Conservation (phyloP, 2,329 filamentous ascomycete genomes). For the Alternaria burnsii region DNA sequence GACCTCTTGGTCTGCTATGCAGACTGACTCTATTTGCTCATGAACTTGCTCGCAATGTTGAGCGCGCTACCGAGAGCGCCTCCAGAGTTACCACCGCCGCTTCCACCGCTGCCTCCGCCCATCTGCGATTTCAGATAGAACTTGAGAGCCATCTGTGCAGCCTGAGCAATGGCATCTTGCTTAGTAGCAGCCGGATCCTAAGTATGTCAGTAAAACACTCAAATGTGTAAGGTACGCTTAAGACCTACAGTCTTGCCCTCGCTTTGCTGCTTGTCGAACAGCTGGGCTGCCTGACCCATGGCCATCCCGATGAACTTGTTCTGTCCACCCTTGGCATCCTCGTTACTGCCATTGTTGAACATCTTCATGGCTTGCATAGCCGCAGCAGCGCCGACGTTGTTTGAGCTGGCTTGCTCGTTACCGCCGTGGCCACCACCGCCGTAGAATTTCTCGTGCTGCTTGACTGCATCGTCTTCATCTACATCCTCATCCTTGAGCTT, state of each 20-base stretch:
- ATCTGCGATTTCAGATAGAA: constrained; percentile 84
- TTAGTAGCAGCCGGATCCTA: constrained; percentile 70
- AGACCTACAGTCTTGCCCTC: constrained; percentile 63
- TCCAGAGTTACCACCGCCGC: constrained; percentile 53
- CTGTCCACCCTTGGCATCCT: constrained; percentile 64
- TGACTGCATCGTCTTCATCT: constrained; percentile 72
- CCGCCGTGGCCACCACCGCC: constrained; percentile 57
- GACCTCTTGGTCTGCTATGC: background rate
- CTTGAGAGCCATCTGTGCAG: constrained; percentile 87
- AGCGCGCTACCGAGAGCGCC: constrained; percentile 61
- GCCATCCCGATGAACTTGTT: constrained; percentile 84
- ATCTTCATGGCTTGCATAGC: constrained; percentile 84
- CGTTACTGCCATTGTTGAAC: constrained; percentile 68
- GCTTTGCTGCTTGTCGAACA: constrained; percentile 69
- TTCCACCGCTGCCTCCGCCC: constrained; percentile 52
- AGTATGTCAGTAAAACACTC: constrained; percentile 54
- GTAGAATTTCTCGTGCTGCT: constrained; percentile 80
- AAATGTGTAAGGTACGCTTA: background rate
- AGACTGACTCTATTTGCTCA: constrained; percentile 38
- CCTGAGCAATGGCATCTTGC: constrained; percentile 79
- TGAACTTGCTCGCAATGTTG: constrained; percentile 70
- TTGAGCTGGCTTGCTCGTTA: constrained; percentile 55
- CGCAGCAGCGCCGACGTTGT: constrained; percentile 66
- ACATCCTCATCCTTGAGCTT: constrained; percentile 61
- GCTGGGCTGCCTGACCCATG: constrained; percentile 85